Evolutionary conservation across 2,329 filamentous ascomycete species (phyloP), one percentile per base, ranked within the genome.

Genomic region (Calonectria leucothoes): DNA sequence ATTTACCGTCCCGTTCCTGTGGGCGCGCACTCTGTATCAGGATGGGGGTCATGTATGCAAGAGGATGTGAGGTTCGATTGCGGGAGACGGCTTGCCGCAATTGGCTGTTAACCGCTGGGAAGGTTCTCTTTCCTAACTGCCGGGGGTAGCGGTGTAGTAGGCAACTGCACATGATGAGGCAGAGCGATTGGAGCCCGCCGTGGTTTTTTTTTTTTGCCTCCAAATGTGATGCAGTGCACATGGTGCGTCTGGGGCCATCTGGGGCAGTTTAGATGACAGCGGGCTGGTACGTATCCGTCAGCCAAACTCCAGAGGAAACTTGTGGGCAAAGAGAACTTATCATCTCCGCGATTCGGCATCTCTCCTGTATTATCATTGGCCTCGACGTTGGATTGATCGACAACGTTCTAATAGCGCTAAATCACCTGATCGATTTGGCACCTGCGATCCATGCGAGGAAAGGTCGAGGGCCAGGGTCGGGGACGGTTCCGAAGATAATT

Each of bases 351-450:
- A n/a, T 57, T 49, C 64, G 31, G 20, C 39, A 35, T 17, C 52
- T 20, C 69, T 27, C 66, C 70, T 63, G 35, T 23, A 69, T 39
- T 33, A 29, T 49, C 27, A 75, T 74, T 70, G 71, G 71, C 39
- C 49, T 74, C 25, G 59, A 63, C 72, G 74, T 73, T 27, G 35
- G 61, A 35, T 33, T 63, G 71, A 72, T 69, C 66, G 69, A 66
- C 69, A 63, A 48, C 25, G 49, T 23, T 63, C n/a, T 33, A 29
- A 63, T 65, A 63, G 73, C 78, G 75, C 76, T 78, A 80, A 80
- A 79, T 81, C 78, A 80, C 79, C 78, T 80, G 78, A 81, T 81
- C 77, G 68, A 72, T 75, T 64, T 73, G 73, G 75, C 71, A 74
- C 63, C 66, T 64, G 64, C 66, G 72, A 73, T 73, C 77, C 72